Evolutionary conservation across 345 rosid genomes (phyloP).

Genomic region (Eucalyptus cloeziana): DNA sequence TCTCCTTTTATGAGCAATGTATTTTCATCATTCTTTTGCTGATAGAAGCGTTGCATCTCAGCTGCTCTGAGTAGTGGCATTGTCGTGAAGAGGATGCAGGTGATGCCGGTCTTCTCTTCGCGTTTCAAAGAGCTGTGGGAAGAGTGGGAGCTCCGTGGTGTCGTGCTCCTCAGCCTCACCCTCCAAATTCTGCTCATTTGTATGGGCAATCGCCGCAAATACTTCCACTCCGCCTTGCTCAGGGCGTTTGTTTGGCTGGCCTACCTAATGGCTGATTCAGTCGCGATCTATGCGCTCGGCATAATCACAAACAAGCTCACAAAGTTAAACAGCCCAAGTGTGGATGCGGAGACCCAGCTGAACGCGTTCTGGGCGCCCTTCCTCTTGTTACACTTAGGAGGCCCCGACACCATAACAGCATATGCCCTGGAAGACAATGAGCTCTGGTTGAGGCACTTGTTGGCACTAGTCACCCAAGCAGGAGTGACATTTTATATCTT

Average conservation of each 20-base stretch:
- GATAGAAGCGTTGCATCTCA: no score
- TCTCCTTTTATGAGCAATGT: no score
- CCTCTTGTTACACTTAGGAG: constrained; percentile 29
- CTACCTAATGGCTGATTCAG: constrained; percentile 4
- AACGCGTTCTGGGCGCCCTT: constrained; percentile 23
- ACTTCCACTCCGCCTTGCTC: neutral
- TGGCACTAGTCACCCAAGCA: constrained; percentile 1
- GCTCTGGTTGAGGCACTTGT: constrained; percentile 7
- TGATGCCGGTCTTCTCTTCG: no score
- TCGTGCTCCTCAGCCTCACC: no score
- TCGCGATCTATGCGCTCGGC: constrained; percentile 4
- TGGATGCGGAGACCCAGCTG: neutral
- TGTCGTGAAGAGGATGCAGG: no score
- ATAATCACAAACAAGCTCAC: neutral
- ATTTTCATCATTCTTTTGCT: no score
- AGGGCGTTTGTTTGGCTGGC: neutral
- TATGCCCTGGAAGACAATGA: neutral
- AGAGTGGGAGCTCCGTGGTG: no score
- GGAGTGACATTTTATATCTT: constrained; percentile 4
- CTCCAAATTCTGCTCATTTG: neutral
- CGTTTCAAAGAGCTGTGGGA: no score
- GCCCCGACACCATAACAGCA: constrained; percentile 10
- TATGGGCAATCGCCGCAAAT: neutral
- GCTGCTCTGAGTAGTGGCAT: no score
- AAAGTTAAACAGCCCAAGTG: neutral